Evolutionary conservation across 495 filamentous ascomycete genomes (phyloP).

Genomic region (Aspergillus steynii): DNA sequence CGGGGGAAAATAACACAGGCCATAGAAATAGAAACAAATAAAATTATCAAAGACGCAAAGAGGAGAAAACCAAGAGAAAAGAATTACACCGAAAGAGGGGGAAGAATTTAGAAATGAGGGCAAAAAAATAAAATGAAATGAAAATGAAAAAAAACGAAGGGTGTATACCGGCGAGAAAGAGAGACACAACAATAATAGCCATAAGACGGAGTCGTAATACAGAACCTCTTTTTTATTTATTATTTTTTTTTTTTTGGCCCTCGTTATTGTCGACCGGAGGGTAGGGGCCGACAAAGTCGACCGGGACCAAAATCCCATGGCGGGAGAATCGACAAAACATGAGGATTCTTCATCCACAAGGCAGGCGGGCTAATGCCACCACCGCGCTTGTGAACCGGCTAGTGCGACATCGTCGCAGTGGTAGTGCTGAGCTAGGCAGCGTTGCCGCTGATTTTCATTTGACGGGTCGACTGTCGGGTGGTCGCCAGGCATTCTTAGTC

Average conservation of each 20-base stretch:
- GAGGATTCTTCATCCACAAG: conserved; percentile 15
- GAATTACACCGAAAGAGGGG: not conserved
- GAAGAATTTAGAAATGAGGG: not conserved
- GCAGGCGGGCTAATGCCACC: conserved; percentile 12
- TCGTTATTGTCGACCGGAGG: conserved; percentile 2
- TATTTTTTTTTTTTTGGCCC: not conserved
- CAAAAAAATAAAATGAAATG: not conserved
- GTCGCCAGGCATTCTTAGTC: conserved; percentile 19
- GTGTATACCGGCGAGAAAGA: not conserved
- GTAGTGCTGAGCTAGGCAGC: conserved; percentile 14
- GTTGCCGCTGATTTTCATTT: conserved; percentile 18
- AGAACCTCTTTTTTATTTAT: not conserved
- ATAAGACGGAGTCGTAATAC: not conserved
- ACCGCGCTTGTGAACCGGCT: conserved; percentile 19
- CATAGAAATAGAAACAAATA: conserved; percentile 3
- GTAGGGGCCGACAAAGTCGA: conserved; percentile 2
- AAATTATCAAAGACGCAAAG: no score
- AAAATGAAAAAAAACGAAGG: not conserved
- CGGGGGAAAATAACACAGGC: not conserved
- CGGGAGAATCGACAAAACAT: conserved; percentile 2
- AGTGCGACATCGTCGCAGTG: conserved; percentile 8
- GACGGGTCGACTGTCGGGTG: conserved; percentile 16
- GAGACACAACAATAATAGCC: not conserved
- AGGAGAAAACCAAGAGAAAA: conserved; percentile 6
- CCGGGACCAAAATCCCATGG: conserved; percentile 5